A percentile compares a stretch with the other conserved stretches of the same genome.
Evolutionary conservation across 2,329 filamentous ascomycete genomes (phyloP).

Genomic region (Amauroascus verrucosus): DNA sequence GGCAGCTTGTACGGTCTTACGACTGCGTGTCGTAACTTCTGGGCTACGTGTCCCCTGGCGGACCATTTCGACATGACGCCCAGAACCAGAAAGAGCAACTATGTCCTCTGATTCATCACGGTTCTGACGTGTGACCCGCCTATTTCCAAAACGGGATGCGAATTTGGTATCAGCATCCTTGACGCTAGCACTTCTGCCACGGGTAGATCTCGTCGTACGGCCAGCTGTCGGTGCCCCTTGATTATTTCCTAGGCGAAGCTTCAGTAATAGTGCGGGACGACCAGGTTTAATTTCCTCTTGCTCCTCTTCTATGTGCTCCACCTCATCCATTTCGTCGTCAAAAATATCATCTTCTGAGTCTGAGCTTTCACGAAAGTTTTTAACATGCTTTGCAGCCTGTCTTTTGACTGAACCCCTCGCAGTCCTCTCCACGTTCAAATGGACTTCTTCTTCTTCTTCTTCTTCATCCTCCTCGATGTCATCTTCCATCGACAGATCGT

Average conservation of each 20-base stretch:
- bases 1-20: conserved; percentile 4
- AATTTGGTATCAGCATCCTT: conserved; percentile 8
- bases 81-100: conserved; percentile 49
- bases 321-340: not conserved
- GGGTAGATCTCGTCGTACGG: conserved; percentile 19
- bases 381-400: conserved; percentile 44
- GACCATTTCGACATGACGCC: conserved; percentile 46
- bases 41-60: conserved; percentile 46
- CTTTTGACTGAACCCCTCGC: conserved; percentile 49
- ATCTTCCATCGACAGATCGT: conserved; percentile 2
- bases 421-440: conserved; percentile 39
- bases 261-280: conserved; percentile 17
- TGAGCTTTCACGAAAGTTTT: conserved; percentile 42
- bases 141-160: conserved; percentile 21
- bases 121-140: conserved; percentile 50
- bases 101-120: conserved; percentile 48
- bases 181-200: conserved; percentile 26
- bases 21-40: conserved; percentile 17
- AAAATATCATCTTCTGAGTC: conserved; percentile 23
- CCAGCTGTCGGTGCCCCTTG: conserved; percentile 19
- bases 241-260: conserved; percentile 11
- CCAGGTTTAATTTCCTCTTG: conserved; percentile 18
- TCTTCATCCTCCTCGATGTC: conserved; percentile 30
- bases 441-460: too few species aligned
- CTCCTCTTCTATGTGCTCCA: conserved; percentile 14